Percentiles rank a stretch among this genome's conserved stretches.
phyloP scores from a whole-genome alignment of 2,329 filamentous ascomycete species.

The Westerdykella sp. region DNA sequence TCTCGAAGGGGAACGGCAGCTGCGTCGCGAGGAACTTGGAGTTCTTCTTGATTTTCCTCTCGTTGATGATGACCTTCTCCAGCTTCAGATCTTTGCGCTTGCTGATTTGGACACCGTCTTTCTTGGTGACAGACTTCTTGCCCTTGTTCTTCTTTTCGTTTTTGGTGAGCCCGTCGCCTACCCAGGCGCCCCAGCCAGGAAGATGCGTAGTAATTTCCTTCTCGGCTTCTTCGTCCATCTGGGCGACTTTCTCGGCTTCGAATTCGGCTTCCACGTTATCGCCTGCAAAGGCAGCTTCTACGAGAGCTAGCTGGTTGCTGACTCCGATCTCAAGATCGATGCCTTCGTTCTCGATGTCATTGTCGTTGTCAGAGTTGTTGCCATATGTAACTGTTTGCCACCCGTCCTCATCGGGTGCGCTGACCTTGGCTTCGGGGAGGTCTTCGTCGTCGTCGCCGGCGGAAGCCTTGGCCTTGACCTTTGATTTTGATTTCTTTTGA shows the following conservation, averaged over 20 bases:
- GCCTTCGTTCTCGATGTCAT: conserved; percentile 35
- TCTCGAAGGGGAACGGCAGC: conserved; percentile 88
- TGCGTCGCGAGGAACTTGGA: conserved; percentile 77
- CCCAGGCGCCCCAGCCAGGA: conserved; percentile 91
- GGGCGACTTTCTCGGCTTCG: conserved; percentile 67
- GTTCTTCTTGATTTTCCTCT: conserved; percentile 89
- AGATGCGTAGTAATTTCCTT: conserved; percentile 78
- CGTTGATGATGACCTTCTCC: conserved; percentile 81
- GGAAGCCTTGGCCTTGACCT: conserved; percentile 5
- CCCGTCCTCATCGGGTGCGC: conserved; percentile 36
- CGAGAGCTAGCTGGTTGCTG: conserved; percentile 55
- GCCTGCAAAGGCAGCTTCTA: conserved; percentile 80
- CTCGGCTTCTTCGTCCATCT: conserved; percentile 70
- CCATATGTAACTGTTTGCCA: conserved; percentile 41
- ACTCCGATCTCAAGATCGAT: conserved; percentile 38
- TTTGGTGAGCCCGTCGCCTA: conserved; percentile 72
- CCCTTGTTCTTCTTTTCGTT: conserved; percentile 51
- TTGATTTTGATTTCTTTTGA: conserved; percentile 13
- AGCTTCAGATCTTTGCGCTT: conserved; percentile 78
- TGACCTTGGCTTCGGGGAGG: conserved; percentile 29
- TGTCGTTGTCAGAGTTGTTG: conserved; percentile 25
- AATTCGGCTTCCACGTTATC: conserved; percentile 78
- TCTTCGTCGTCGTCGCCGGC: conserved; percentile 17
- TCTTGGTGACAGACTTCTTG: conserved; percentile 55
- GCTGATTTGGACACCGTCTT: conserved; percentile 67